These are phyloP conservation scores for Diaporthe destruens DNA, from an alignment of 2,329 filamentous ascomycete species.

Conservation along the genomic window DNA sequence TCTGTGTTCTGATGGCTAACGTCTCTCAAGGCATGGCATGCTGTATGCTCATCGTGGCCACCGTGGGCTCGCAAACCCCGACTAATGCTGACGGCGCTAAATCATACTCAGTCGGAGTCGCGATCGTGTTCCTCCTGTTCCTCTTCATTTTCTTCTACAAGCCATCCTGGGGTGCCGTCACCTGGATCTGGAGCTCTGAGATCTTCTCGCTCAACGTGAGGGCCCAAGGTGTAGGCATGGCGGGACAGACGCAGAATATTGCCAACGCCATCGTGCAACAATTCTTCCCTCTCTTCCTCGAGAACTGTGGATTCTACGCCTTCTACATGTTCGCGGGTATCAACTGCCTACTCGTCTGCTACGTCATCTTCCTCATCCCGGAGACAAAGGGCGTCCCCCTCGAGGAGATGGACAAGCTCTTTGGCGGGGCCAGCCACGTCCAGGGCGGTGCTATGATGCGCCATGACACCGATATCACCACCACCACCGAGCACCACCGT, in stretches of 20 bases:
- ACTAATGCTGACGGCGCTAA: slow-evolving; percentile 69
- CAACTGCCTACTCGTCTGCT: slow-evolving; percentile 43
- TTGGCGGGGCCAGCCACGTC: slow-evolving; percentile 53
- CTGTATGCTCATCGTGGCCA: slow-evolving; percentile 76
- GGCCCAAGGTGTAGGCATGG: slow-evolving; percentile 76
- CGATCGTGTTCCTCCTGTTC: slow-evolving; percentile 74
- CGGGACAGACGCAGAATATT: slow-evolving; percentile 68
- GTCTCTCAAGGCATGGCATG: slow-evolving; percentile 70
- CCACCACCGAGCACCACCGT: slow-evolving; percentile 43
- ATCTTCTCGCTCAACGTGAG: slow-evolving; percentile 78
- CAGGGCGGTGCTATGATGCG: slow-evolving; percentile 50
- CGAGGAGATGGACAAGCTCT: slow-evolving; percentile 53
- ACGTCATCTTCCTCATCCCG: slow-evolving; percentile 52
- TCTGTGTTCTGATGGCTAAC: neutral
- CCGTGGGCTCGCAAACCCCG: slow-evolving; percentile 50
- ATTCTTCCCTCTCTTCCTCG: slow-evolving; percentile 75
- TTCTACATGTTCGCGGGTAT: slow-evolving; percentile 48
- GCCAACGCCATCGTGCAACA: slow-evolving; percentile 73
- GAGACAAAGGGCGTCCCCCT: slow-evolving; percentile 52
- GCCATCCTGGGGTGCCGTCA: slow-evolving; percentile 74
- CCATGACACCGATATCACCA: slow-evolving; percentile 44
- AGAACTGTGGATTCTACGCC: slow-evolving; percentile 60
- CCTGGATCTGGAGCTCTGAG: slow-evolving; percentile 77
- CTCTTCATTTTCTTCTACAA: slow-evolving; percentile 75
- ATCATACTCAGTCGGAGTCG: slow-evolving; percentile 68